These are phyloP conservation scores for Pythium grandisporangium DNA, from an alignment of 352 stramenopile species.

Conservation along the genomic window DNA sequence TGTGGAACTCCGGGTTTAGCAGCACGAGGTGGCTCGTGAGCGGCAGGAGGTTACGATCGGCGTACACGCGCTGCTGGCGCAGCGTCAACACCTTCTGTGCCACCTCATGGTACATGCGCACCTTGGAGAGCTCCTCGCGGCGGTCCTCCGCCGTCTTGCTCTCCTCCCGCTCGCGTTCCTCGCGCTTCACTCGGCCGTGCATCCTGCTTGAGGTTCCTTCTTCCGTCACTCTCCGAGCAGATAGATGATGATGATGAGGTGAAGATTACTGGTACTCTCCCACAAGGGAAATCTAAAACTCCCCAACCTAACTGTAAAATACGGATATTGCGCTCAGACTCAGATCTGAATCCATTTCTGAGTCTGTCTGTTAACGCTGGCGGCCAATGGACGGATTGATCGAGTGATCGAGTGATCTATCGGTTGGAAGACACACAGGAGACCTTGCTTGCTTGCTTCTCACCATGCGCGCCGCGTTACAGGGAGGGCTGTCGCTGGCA, in stretches of 20 bases:
- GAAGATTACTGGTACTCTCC: background rate
- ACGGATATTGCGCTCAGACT: slow-evolving; percentile 1
- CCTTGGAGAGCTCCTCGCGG: slow-evolving; percentile 46
- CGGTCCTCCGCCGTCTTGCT: slow-evolving; percentile 52
- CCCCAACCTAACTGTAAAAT: too few species aligned
- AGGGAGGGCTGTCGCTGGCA: slow-evolving; percentile 31
- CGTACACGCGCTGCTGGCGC: slow-evolving; percentile 36
- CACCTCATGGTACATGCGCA: slow-evolving; percentile 75
- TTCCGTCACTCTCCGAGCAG: slow-evolving; percentile 2
- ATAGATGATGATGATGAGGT: slow-evolving; percentile 4
- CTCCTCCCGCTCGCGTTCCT: slow-evolving; percentile 63
- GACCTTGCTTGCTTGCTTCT: too few species aligned
- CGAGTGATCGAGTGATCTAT: too few species aligned
- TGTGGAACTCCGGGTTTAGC: slow-evolving; percentile 95
- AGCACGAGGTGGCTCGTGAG: slow-evolving; percentile 91
- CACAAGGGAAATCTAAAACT: too few species aligned
- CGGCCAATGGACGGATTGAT: background rate
- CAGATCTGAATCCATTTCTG: too few species aligned
- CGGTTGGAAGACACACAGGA: too few species aligned
- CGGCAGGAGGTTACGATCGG: slow-evolving; percentile 47
- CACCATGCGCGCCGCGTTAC: slow-evolving; percentile 46
- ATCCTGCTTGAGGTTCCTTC: slow-evolving; percentile 14
- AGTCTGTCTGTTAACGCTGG: too few species aligned
- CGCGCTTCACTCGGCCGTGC: slow-evolving; percentile 71
- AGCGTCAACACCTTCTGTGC: slow-evolving; percentile 58